Percentiles rank a stretch among this genome's conserved stretches.
Evolutionary conservation across 2,329 filamentous ascomycete species (phyloP).

Genomic region (Graphilbum sp.): DNA sequence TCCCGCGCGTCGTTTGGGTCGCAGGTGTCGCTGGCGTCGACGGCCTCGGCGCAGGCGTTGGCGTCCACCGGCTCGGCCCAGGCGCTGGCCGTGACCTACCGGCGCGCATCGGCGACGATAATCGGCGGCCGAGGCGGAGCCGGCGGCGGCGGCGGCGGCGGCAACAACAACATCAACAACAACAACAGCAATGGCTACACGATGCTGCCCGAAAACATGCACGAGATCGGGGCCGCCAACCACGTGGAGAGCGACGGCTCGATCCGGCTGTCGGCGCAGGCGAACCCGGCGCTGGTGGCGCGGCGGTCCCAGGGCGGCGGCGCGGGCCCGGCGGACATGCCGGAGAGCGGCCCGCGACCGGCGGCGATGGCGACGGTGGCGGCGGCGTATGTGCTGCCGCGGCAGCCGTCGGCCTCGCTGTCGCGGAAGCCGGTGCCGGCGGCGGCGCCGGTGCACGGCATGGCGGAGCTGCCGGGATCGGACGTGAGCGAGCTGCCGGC

Average conservation of each 20-base stretch:
- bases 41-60: background rate
- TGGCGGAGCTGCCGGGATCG: too few relatives aligned
- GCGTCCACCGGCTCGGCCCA: background rate
- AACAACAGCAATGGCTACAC: too few relatives aligned
- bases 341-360: too few relatives aligned
- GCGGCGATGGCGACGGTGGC: too few relatives aligned
- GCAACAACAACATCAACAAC: too few relatives aligned
- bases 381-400: too few relatives aligned
- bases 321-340: too few relatives aligned
- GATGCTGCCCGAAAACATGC: background rate
- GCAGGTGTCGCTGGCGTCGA: background rate
- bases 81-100: background rate
- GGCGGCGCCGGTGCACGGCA: too few relatives aligned
- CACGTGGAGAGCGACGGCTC: background rate
- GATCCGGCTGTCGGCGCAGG: background rate
- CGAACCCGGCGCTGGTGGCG: background rate
- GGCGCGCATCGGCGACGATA: background rate
- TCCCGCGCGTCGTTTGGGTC: background rate
- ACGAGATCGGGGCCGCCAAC: background rate
- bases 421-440: too few relatives aligned
- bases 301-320: too few relatives aligned
- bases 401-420: too few relatives aligned
- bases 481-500: too few relatives aligned
- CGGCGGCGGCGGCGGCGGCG: background rate
- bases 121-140: background rate